Evolutionary conservation across 176 grass and related monocot genomes (phyloP).

Genomic region (Urochloa ruziziensis): DNA sequence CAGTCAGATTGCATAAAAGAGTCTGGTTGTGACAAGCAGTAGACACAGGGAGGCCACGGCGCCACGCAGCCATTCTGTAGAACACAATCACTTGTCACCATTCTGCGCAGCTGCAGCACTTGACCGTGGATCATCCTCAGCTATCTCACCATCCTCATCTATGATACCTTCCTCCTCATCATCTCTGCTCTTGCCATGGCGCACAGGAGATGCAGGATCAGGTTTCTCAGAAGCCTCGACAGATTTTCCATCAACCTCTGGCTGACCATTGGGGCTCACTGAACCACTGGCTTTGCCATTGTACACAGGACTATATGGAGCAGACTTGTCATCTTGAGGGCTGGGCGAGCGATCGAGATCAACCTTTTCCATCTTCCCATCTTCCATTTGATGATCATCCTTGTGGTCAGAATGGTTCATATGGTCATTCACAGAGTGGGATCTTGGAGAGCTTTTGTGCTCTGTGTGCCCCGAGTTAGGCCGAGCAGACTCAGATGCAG

Average conservation of each 20-base stretch:
- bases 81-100: neutral
- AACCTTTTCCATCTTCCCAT: constrained; percentile 44
- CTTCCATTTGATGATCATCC: constrained; percentile 25
- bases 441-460: constrained; percentile 30
- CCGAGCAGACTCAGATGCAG: constrained; percentile 22
- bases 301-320: constrained; percentile 41
- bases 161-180: constrained; percentile 77
- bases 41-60: too few species aligned
- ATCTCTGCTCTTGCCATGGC: constrained; percentile 20
- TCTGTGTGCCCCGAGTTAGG: constrained; percentile 19
- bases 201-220: constrained; percentile 1
- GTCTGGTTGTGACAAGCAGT: neutral
- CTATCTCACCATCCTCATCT: constrained; percentile 60
- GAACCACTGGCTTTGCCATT: constrained; percentile 47
- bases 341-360: constrained; percentile 43
- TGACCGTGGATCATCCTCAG: constrained; percentile 25
- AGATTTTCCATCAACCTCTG: constrained; percentile 19
- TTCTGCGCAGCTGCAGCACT: constrained; percentile 25
- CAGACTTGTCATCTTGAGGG: constrained; percentile 38
- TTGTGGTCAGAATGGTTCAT: constrained; percentile 20
- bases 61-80: neutral
- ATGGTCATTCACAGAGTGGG: constrained; percentile 18
- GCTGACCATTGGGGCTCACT: constrained; percentile 38
- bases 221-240: constrained; percentile 1
- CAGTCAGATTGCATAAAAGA: neutral